Conservation (phyloP, 176 grass and related monocot genomes). For the Aegilops speltoides region DNA sequence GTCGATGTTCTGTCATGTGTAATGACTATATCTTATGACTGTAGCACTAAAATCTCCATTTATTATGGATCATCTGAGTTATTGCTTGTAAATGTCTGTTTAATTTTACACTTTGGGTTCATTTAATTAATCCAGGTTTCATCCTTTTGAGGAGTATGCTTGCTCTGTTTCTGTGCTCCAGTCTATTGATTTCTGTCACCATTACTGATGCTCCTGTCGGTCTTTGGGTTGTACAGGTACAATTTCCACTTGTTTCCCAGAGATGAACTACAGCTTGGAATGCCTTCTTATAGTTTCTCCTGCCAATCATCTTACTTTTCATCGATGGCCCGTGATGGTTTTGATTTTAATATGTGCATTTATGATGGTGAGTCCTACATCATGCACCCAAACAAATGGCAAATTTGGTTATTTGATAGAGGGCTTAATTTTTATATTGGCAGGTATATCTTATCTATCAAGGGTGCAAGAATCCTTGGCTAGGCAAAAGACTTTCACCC, state of each 20-base stretch:
- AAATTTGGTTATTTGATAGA: conserved; percentile 22
- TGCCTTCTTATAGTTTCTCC: conserved; percentile 91
- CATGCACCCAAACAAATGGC: not conserved
- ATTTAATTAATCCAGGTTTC: not conserved
- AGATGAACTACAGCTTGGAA: conserved; percentile 66
- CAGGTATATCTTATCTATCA: conserved; percentile 95
- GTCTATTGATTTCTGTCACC: not conserved
- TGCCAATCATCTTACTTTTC: conserved; percentile 85
- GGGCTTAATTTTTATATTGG: conserved; percentile 20
- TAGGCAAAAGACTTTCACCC: conserved; percentile 48
- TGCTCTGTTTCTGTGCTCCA: not conserved
- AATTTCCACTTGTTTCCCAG: conserved; percentile 98
- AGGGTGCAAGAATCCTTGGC: conserved; percentile 89
- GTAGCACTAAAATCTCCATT: not conserved
- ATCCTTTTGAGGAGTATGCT: not conserved
- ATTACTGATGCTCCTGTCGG: conserved; percentile 19
- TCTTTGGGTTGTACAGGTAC: conserved; percentile 57
- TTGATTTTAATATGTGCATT: conserved; percentile 98
- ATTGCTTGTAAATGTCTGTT: conserved; percentile 7
- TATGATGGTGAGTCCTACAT: conserved; percentile 67
- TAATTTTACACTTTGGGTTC: conserved; percentile 1
- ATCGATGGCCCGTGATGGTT: conserved; percentile 82
- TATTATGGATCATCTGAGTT: not conserved
- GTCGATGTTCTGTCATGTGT: conserved; percentile 9
- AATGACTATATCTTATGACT: not conserved